phyloP scores from a whole-genome alignment of 352 stramenopile species.

The Globisporangium canariense region DNA sequence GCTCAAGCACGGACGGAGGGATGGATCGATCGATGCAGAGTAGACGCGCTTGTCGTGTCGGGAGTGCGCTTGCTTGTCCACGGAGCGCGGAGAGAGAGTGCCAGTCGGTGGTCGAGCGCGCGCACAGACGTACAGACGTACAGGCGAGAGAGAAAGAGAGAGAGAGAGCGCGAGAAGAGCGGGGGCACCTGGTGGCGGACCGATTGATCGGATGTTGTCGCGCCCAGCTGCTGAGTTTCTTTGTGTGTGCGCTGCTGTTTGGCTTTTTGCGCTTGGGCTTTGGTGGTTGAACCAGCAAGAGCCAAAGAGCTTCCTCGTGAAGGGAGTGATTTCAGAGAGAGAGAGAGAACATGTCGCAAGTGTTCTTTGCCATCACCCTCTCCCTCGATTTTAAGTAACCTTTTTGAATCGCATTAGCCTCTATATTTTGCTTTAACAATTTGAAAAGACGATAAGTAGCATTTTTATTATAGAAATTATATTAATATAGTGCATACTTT shows the following conservation, averaged over 20 bases:
- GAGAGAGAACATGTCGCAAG: conserved; percentile 11
- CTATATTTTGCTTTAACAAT: too few relatives aligned
- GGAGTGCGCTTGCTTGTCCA: neutral
- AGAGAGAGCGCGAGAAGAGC: neutral
- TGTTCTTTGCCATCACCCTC: conserved; percentile 10
- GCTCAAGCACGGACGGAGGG: too few relatives aligned
- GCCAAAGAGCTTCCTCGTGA: neutral
- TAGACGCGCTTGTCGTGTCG: neutral
- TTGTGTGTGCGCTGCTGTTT: neutral
- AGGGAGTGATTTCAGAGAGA: neutral
- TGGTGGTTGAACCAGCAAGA: conserved; percentile 7
- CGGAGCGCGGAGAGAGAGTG: neutral
- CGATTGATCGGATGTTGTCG: neutral
- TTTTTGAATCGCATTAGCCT: too few relatives aligned
- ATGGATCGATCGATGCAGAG: too few relatives aligned
- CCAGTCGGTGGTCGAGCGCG: neutral
- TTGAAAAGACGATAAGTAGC: neutral
- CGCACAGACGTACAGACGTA: neutral
- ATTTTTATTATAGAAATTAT: neutral
- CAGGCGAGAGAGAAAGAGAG: neutral
- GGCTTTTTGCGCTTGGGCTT: neutral
- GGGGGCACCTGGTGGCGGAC: neutral
- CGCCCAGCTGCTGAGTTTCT: conserved; percentile 6
- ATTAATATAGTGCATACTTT: neutral
- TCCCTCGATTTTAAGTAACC: neutral